phyloP scores from a whole-genome alignment of 208 protist genomes.

The Trypanosoma melophagium region DNA sequence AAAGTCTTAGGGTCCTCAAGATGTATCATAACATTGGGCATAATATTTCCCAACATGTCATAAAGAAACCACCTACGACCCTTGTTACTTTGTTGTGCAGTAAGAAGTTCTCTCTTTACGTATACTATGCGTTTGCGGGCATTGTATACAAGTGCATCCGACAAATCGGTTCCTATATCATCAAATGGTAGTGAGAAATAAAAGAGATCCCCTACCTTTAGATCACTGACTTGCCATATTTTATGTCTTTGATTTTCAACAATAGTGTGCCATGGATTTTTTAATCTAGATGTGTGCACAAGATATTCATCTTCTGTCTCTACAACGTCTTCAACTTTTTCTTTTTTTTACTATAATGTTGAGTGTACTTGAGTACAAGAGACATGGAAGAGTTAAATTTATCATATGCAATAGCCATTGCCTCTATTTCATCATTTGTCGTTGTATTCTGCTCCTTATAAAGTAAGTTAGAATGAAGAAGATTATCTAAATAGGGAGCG shows the following conservation, averaged over 20 bases:
- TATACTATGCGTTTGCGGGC: slow-evolving; percentile 25
- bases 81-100: slow-evolving; percentile 26
- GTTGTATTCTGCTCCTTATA: not conserved
- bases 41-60: slow-evolving; percentile 35
- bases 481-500: not conserved
- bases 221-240: slow-evolving; percentile 31
- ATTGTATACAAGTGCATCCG: slow-evolving; percentile 20
- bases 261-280: slow-evolving; percentile 35
- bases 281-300: slow-evolving; percentile 22
- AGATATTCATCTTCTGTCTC: slow-evolving; percentile 26
- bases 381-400: slow-evolving; percentile 28
- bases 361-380: slow-evolving; percentile 21
- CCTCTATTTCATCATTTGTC: slow-evolving; percentile 2
- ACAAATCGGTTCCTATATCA: slow-evolving; percentile 18
- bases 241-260: slow-evolving; percentile 30
- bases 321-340: slow-evolving; percentile 13
- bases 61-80: slow-evolving; percentile 36
- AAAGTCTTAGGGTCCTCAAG: slow-evolving; percentile 16
- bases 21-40: slow-evolving; percentile 19
- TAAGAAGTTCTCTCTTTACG: slow-evolving; percentile 26
- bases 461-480: not conserved
- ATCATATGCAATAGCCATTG: slow-evolving; percentile 24
- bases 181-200: slow-evolving; percentile 38
- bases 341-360: slow-evolving; percentile 22
- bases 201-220: slow-evolving; percentile 36